Evolutionary conservation across 331 rosid species (phyloP).

Genomic region (Pyrus hybrid): DNA sequence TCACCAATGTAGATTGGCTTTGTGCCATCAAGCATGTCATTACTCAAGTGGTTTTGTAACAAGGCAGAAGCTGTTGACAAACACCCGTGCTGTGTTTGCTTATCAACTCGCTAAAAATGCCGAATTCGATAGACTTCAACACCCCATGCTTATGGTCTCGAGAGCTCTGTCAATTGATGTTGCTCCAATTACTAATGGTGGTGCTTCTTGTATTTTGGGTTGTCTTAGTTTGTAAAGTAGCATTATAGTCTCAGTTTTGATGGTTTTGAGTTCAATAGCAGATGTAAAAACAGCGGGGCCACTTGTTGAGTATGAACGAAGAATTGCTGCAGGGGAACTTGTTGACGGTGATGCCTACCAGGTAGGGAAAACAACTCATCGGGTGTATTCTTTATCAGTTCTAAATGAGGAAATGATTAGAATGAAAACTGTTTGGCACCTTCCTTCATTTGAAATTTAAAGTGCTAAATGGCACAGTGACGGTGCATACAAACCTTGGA

Average conservation of each 20-base stretch:
- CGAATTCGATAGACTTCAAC: conserved; percentile 19
- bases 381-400: neutral
- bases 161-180: conserved; percentile 48
- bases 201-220: conserved; percentile 18
- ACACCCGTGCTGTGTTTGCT: conserved; percentile 24
- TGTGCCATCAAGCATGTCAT: conserved; percentile 26
- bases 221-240: neutral
- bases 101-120: conserved; percentile 21
- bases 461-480: neutral
- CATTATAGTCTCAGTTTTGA: neutral
- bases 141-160: conserved; percentile 16
- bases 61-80: conserved; percentile 22
- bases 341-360: conserved; percentile 81
- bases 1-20: conserved; percentile 32
- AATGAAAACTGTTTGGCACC: neutral
- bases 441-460: neutral
- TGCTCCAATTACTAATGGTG: conserved; percentile 43
- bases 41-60: conserved; percentile 20
- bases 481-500: neutral
- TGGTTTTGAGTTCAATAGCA: conserved; percentile 21
- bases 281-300: conserved; percentile 61
- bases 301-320: conserved; percentile 85
- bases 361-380: conserved; percentile 28
- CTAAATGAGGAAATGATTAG: neutral
- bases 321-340: conserved; percentile 73